Base-by-base conservation (phyloP, 352 stramenopile genomes). In the Pythium dissimile region DNA sequence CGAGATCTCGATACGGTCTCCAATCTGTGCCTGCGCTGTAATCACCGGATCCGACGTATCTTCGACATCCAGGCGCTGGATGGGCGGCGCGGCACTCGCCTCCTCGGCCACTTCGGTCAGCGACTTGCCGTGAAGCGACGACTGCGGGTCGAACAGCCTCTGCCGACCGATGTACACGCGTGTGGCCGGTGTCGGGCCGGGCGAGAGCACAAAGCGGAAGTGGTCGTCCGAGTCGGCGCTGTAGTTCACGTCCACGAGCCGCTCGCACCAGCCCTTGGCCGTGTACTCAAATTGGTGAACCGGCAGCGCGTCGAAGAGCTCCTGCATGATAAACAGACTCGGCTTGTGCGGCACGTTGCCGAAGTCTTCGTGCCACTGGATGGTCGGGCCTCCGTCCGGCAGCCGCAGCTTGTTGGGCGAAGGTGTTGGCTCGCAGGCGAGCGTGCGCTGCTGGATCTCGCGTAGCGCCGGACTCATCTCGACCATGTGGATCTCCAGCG, bases 211-310 rank as follows among this genome's bases (percentile, higher is more conserved):
- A 66, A 98, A 97, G 43, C 92, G 81, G 50, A 98, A 93, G 49
- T 97, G 82, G 66, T 97, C 82, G 13, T 72, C 72, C 9, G 71
- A 75, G 46, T 95, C 86, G 48, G 80, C 73, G 28, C 55, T 56
- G 27, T 84, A 89, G 54, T 94, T 74, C 47, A 97, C 76, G 75
- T 98, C 94, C 27, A 98, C 84, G 54, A 98, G 75, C 11, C 92
- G 84, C 77, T 98, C 95, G 67, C 92, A 94, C 93, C 93, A 98
- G 34, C 84, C 81, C 24, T 89, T 95, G 41, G 66, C 27, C 26
- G 93, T 98, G 71, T 97, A 97, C 77, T 98, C 83, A 70, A 98
- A 98, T 59, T 94, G 85, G 69, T 98, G 93, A 26, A 97, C 86
- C 1, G 95, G 94, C 42, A 98, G 66, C 21, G 94, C 94, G 64